Percentiles rank a stretch among this genome's conserved stretches.
Evolutionary conservation across 2,329 filamentous ascomycete species (phyloP).

Genomic region (Fusarium zealandicum): DNA sequence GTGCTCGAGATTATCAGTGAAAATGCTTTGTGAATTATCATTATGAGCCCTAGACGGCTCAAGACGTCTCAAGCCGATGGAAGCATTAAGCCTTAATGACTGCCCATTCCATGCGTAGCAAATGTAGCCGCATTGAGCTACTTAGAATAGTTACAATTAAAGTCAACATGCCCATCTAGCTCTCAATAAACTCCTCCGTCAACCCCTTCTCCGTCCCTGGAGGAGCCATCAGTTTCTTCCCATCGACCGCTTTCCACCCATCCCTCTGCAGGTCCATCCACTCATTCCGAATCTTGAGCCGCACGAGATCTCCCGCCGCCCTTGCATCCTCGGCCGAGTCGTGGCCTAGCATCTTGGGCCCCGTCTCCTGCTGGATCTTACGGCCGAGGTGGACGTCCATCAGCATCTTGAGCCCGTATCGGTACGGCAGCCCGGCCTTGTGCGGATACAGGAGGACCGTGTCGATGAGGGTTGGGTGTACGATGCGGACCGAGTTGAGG

Average conservation of each 20-base stretch:
- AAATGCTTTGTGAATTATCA: background rate
- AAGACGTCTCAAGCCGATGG: background rate
- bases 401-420: constrained; percentile 79
- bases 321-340: constrained; percentile 92
- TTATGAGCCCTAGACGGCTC: background rate
- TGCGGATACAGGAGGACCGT: constrained; percentile 87
- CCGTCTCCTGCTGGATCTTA: constrained; percentile 77
- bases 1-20: background rate
- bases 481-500: constrained; percentile 81
- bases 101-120: too few relatives aligned
- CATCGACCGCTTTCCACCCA: constrained; percentile 71
- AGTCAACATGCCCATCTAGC: background rate
- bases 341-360: constrained; percentile 68
- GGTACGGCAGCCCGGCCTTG: constrained; percentile 74
- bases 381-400: constrained; percentile 73
- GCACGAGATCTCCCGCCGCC: constrained; percentile 85
- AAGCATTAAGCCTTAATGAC: too few relatives aligned
- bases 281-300: constrained; percentile 71
- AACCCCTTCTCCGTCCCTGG: constrained; percentile 41
- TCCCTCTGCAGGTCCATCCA: constrained; percentile 72
- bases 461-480: constrained; percentile 86
- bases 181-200: constrained; percentile 51
- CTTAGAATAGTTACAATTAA: too few relatives aligned
- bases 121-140: too few relatives aligned
- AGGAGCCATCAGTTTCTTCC: constrained; percentile 53